phyloP scores from a whole-genome alignment of 352 stramenopile species.

The Phytophthora pluvialis region DNA sequence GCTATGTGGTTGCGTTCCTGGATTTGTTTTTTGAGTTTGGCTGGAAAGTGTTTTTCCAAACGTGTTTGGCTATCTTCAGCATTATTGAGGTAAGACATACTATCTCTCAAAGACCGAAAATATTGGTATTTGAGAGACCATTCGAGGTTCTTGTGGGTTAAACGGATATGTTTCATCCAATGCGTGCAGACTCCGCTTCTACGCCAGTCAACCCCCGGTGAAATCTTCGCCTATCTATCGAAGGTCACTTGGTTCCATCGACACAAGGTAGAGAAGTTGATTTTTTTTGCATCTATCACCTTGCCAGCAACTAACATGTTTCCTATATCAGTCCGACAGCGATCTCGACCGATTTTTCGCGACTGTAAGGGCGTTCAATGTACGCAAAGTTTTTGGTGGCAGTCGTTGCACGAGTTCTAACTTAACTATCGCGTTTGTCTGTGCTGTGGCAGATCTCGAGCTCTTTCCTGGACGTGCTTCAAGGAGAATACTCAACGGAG shows the following conservation, averaged over 20 bases:
- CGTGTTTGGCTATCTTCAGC: slow-evolving; percentile 48
- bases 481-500: slow-evolving; percentile 55
- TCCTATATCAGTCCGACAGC: slow-evolving; percentile 36
- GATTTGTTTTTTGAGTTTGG: slow-evolving; percentile 59
- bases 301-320: slow-evolving; percentile 1
- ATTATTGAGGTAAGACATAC: slow-evolving; percentile 37
- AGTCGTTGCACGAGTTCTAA: not conserved
- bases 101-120: no score
- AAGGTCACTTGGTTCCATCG: slow-evolving; percentile 44
- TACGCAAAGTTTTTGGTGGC: slow-evolving; percentile 5
- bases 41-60: slow-evolving; percentile 57
- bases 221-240: slow-evolving; percentile 45
- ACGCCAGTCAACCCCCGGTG: slow-evolving; percentile 22
- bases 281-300: not conserved
- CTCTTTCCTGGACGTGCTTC: slow-evolving; percentile 46
- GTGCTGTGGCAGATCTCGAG: slow-evolving; percentile 37
- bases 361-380: slow-evolving; percentile 43
- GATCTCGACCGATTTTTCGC: slow-evolving; percentile 46
- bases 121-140: no score
- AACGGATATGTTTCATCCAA: not conserved
- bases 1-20: slow-evolving; percentile 47
- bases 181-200: slow-evolving; percentile 28
- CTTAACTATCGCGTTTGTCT: not conserved
- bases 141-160: not conserved
- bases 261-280: slow-evolving; percentile 37